A percentile compares a stretch with the other conserved stretches of the same genome.
These are phyloP conservation scores for Globisporangium uncinulatum DNA, from an alignment of 352 stramenopile genomes.

Conservation along the genomic window DNA sequence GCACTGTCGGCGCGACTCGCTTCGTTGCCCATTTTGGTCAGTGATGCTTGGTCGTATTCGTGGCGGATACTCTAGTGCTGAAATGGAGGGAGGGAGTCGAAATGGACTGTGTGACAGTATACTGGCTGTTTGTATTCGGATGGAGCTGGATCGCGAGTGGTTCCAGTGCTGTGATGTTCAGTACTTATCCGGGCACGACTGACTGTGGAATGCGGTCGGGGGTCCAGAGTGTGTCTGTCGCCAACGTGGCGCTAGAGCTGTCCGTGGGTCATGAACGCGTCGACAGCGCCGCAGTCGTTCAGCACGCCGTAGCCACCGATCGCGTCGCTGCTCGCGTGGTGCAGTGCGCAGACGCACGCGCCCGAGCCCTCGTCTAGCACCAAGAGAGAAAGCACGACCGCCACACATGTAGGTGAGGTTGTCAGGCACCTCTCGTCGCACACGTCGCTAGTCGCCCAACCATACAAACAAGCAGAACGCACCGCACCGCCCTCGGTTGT, in stretches of 20 bases:
- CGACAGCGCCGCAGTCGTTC: conserved; percentile 59
- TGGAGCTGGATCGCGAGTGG: too few species aligned
- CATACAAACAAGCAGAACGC: conserved; percentile 4
- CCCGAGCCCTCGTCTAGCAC: conserved; percentile 52
- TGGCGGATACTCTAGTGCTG: too few species aligned
- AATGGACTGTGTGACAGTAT: too few species aligned
- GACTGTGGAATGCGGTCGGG: too few species aligned
- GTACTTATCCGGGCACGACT: too few species aligned
- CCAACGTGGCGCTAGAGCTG: conserved; percentile 15
- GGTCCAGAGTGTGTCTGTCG: too few species aligned
- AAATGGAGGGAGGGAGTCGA: too few species aligned
- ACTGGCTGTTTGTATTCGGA: too few species aligned
- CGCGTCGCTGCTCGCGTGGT: conserved; percentile 56
- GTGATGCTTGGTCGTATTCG: too few species aligned
- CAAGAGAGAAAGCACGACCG: neutral
- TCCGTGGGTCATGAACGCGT: conserved; percentile 60
- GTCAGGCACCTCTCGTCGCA: neutral
- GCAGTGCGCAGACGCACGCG: conserved; percentile 48
- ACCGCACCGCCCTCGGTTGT: conserved; percentile 72
- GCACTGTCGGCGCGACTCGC: conserved; percentile 29
- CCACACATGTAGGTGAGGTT: neutral
- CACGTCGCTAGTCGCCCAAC: too few species aligned
- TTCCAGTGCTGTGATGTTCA: too few species aligned
- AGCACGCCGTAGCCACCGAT: conserved; percentile 35
- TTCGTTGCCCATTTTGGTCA: conserved; percentile 45